Evolutionary conservation across 1,139 yeast genomes (phyloP), one percentile per base, ranked within the genome.

Genomic region (Blastobotrys illinoisensis): DNA sequence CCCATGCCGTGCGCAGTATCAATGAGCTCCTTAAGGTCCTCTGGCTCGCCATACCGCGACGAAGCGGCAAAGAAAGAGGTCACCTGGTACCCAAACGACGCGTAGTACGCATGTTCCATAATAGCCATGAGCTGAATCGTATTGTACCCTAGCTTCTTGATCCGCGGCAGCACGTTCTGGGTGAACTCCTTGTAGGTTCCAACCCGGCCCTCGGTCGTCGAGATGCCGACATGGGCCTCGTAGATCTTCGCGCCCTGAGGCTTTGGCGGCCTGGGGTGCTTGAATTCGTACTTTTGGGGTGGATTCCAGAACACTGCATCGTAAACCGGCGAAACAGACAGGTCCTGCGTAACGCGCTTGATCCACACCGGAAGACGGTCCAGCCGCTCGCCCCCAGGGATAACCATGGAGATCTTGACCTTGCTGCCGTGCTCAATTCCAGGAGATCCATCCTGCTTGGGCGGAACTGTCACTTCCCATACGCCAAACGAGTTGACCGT

Each of bases 21-120:
- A 52, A 93, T 81, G 61, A 93, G 80, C 69, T 88, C 93, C 69
- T 88, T 91, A 66, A 93, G 77, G 52, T 93, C 97, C 64, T 93
- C 98, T 0, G 99, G 98, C 0, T 96, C 82, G 24, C 99, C 99
- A 65, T 77, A 93, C 60, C 98, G 79, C 7, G 97, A 90, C 47
- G 95, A 85, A 26, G 81, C 79, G 1, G 98, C 98, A 69, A 88
- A 93, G 67, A 91, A 93, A 57, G 86, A 88, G 45, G 98, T 91
- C 32, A 93, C 85, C 70, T 93, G 99, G 70, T 93, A 93, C 5
- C 99, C 99, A 70, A 93, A 93, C 0, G 96, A 88, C 1, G 98
- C 99, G 68, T 93, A 93, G 71, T 93, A 93, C 0, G 99, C 98
- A 69, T 93, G 99, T 71, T 93, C 99, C 99, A 93, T 93, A 51